phyloP scores from a whole-genome alignment of 805 yeast genomes.

The Saccharomycopsis vini region DNA sequence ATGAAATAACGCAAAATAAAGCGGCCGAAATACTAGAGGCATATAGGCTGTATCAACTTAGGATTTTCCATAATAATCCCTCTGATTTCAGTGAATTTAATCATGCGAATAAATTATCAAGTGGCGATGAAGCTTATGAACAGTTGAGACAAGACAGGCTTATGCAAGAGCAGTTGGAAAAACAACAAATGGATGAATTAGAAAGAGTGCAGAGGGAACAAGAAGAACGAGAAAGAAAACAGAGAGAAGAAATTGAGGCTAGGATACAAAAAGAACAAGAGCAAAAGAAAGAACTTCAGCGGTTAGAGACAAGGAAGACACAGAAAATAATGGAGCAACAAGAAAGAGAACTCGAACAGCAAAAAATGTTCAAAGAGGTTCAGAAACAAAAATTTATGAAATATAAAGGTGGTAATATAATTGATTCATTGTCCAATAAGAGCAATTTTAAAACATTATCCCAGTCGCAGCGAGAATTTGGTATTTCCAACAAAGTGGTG shows the following conservation, averaged over 20 bases:
- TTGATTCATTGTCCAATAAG: too few species aligned
- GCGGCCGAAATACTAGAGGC: not conserved
- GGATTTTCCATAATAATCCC: too few species aligned
- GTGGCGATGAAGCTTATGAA: constrained; percentile 14
- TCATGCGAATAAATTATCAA: not conserved
- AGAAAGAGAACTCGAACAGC: not conserved
- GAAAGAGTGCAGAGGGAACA: constrained; percentile 3
- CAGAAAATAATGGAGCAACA: constrained; percentile 1
- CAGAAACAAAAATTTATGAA: not conserved
- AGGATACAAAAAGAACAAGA: not conserved
- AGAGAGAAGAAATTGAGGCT: not conserved
- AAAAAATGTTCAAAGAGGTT: not conserved
- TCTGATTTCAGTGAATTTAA: too few species aligned
- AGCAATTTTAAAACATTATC: too few species aligned
- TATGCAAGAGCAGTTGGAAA: constrained; percentile 12
- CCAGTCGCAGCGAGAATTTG: too few species aligned
- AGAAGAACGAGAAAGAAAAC: not conserved
- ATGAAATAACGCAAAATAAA: not conserved
- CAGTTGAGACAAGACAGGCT: constrained; percentile 11
- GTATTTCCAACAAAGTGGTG: not conserved
- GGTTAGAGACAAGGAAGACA: not conserved
- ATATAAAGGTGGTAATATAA: not conserved
- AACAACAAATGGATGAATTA: not conserved
- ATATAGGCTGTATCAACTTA: not conserved
- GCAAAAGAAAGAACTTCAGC: not conserved